phyloP scores from a whole-genome alignment of 1,284 basidiomycete genomes.

The Singerocomus inundabilis region DNA sequence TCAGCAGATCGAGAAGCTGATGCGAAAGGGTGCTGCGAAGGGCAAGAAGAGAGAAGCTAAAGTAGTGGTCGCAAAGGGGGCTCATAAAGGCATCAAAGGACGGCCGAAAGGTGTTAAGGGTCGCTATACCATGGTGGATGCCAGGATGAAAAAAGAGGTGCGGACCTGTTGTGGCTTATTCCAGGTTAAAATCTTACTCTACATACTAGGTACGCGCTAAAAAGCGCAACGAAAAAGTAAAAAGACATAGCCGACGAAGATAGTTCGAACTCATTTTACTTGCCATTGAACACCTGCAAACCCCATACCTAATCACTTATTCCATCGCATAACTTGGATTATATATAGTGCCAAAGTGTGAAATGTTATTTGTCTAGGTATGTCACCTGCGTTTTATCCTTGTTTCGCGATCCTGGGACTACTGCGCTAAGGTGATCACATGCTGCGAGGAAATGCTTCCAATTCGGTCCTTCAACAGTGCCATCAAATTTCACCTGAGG shows the following conservation, averaged over 20 bases:
- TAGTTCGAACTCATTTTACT: slow-evolving; percentile 9
- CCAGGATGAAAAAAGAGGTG: slow-evolving; percentile 83
- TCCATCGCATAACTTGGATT: not conserved
- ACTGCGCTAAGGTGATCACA: slow-evolving; percentile 49
- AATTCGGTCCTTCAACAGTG: slow-evolving; percentile 39
- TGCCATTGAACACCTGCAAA: not conserved
- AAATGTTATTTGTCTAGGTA: slow-evolving; percentile 17
- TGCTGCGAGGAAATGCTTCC: slow-evolving; percentile 50
- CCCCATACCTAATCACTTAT: not conserved
- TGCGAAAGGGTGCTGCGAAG: slow-evolving; percentile 74
- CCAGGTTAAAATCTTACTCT: slow-evolving; percentile 7
- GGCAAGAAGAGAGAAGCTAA: slow-evolving; percentile 82
- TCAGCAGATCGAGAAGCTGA: slow-evolving; percentile 87
- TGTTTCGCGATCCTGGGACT: slow-evolving; percentile 20
- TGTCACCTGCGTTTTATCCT: slow-evolving; percentile 7
- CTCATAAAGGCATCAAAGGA: slow-evolving; percentile 88
- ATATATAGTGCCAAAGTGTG: not conserved
- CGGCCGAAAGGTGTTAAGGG: slow-evolving; percentile 96
- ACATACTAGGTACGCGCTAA: slow-evolving; percentile 59
- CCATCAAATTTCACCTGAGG: slow-evolving; percentile 49
- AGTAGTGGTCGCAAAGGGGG: slow-evolving; percentile 90
- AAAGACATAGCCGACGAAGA: slow-evolving; percentile 46
- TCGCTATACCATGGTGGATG: slow-evolving; percentile 89
- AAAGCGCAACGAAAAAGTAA: slow-evolving; percentile 67
- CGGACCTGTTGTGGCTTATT: slow-evolving; percentile 15